These are phyloP conservation scores for Gossypium aridum DNA, from an alignment of 441 rosid species.

Conservation along the genomic window DNA sequence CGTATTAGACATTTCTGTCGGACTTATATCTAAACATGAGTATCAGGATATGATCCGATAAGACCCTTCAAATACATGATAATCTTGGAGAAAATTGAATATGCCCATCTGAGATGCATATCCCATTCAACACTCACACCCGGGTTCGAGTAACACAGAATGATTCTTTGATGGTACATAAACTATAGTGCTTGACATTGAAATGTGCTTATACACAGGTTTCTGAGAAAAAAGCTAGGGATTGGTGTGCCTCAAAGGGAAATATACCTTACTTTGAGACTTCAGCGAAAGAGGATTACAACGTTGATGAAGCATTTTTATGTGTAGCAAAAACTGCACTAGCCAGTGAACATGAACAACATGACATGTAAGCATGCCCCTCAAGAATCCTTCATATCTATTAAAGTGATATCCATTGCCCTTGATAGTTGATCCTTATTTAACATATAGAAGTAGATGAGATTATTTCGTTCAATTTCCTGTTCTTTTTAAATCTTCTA, in stretches of 20 bases:
- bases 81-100: too few relatives aligned
- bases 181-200: neutral
- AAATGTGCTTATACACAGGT: constrained; percentile 23
- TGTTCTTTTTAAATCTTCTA: too few relatives aligned
- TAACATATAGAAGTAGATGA: too few relatives aligned
- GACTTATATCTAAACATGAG: neutral
- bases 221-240: constrained; percentile 37
- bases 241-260: constrained; percentile 48
- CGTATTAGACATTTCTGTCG: neutral
- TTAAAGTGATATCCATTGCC: neutral
- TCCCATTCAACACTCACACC: too few relatives aligned
- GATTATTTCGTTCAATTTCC: too few relatives aligned
- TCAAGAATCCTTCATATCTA: neutral
- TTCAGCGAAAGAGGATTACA: constrained; percentile 47
- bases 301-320: constrained; percentile 50
- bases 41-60: neutral
- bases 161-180: too few relatives aligned
- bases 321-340: constrained; percentile 38
- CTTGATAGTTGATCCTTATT: too few relatives aligned
- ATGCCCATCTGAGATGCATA: too few relatives aligned
- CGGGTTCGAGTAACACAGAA: too few relatives aligned
- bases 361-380: constrained; percentile 32
- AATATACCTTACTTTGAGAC: constrained; percentile 53
- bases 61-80: too few relatives aligned
- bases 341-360: constrained; percentile 36